These are phyloP conservation scores for Limtongia smithiae DNA, from an alignment of 805 yeast genomes.

Conservation along the genomic window DNA sequence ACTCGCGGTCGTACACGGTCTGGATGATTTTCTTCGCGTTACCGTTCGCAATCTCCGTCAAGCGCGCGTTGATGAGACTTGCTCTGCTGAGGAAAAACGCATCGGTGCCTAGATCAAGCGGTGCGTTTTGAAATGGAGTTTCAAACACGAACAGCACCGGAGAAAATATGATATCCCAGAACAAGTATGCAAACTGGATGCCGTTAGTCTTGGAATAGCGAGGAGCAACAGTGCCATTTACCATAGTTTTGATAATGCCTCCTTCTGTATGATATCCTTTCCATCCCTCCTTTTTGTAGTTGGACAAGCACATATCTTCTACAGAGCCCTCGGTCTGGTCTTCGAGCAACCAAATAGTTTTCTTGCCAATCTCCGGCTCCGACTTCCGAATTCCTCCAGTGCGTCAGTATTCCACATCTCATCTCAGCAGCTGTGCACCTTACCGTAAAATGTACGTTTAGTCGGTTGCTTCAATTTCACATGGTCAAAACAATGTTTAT, in stretches of 20 bases:
- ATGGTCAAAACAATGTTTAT: constrained; percentile 17
- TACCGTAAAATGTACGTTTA: constrained; percentile 17
- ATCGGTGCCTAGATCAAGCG: constrained; percentile 33
- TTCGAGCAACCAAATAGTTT: constrained; percentile 17
- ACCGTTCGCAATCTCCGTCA: constrained; percentile 25
- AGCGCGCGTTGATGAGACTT: constrained; percentile 30
- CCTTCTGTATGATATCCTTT: constrained; percentile 40
- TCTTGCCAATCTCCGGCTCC: constrained; percentile 14
- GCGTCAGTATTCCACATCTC: too few relatives aligned
- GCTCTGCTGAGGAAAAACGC: constrained; percentile 30
- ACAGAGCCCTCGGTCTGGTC: constrained; percentile 31
- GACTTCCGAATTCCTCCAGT: constrained; percentile 8
- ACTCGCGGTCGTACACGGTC: constrained; percentile 22
- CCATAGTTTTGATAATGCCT: constrained; percentile 34
- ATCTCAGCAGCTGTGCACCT: neutral
- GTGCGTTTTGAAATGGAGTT: constrained; percentile 37
- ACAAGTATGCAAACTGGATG: constrained; percentile 36
- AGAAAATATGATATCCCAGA: constrained; percentile 29
- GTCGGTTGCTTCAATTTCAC: constrained; percentile 13
- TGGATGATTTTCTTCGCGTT: constrained; percentile 1
- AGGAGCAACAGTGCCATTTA: neutral
- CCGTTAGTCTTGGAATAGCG: constrained; percentile 1
- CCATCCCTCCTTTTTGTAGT: constrained; percentile 35
- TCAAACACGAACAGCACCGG: constrained; percentile 33
- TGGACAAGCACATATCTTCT: constrained; percentile 36